These are phyloP conservation scores for Fusarium solani-melongenae DNA, from an alignment of 2,329 filamentous ascomycete species.

Conservation along the genomic window DNA sequence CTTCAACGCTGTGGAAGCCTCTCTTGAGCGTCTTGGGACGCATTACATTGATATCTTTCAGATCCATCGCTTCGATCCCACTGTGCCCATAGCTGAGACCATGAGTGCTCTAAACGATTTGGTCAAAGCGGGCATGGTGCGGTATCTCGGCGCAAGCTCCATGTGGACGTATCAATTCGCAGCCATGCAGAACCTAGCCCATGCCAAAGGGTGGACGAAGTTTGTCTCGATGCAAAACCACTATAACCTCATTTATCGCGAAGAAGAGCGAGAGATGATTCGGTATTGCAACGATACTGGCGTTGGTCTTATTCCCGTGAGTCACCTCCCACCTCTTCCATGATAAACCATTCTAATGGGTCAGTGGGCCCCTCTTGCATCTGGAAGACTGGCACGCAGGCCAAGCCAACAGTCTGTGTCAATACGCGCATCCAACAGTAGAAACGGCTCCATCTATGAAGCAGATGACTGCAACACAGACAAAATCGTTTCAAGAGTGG, in stretches of 20 bases:
- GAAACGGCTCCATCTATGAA: constrained; percentile 51
- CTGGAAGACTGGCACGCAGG: constrained; percentile 28
- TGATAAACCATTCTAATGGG: background rate
- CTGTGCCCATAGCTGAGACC: constrained; percentile 29
- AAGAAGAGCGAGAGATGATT: constrained; percentile 65
- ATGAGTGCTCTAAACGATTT: constrained; percentile 30
- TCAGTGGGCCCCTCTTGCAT: constrained; percentile 28
- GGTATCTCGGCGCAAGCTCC: constrained; percentile 61
- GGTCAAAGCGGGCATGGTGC: constrained; percentile 60
- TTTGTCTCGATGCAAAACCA: constrained; percentile 69
- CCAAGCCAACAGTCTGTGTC: background rate
- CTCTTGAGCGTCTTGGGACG: constrained; percentile 63
- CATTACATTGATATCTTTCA: constrained; percentile 66
- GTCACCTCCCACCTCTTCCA: background rate
- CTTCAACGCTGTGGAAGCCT: constrained; percentile 71
- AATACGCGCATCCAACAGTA: constrained; percentile 33
- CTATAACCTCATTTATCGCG: constrained; percentile 66
- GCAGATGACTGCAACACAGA: constrained; percentile 53
- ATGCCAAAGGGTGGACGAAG: constrained; percentile 65
- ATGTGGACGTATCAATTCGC: constrained; percentile 59
- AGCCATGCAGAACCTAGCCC: constrained; percentile 61
- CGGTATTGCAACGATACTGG: constrained; percentile 40
- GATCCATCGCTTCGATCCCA: constrained; percentile 65
- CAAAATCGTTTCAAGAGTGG: constrained; percentile 46
- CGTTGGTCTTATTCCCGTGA: constrained; percentile 25